Base-by-base conservation (phyloP, 2,329 filamentous ascomycete species). In the Ambrosiella xylebori region DNA sequence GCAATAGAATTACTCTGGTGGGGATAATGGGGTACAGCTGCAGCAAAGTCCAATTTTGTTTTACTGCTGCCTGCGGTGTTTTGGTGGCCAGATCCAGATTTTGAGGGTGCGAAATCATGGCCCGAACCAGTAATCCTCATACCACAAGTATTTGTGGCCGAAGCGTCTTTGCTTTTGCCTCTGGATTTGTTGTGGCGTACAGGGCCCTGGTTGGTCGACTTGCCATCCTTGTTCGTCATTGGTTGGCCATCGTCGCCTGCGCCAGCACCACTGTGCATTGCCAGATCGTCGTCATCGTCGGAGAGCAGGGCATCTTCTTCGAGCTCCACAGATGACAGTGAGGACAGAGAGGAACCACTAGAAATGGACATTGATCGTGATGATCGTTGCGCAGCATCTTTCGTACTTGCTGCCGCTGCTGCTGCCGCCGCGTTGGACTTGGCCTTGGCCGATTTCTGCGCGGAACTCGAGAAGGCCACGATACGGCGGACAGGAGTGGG, bases 311-410 rank as follows among this genome's bases (percentile, higher is more conserved):
- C 38, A 36, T 54, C 50, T 36, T 60, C 59, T 37, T 60, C 55
- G 15, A 57, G 27, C 11, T 54, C 52, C 9, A 45, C 58, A 17
- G 59, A 60, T 41, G 59, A 60, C 13, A 60, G 51, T 2, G 59
- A 60, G 5, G 59, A 60, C 19, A 60, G 59, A 19, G 59, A 60
- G 7, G 59, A 60, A 49, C 55, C 55, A n/a, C 59, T 60, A 15
- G 59, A 60, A n/a, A 57, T 13, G 13, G 59, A 60, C 17, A 57
- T 13, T 9, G 59, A 57, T 38, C 59, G 45, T 27, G 19, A 7
- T 37, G 39, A 35, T 37, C 38, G 17, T 9, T 13, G 12, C 17
- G 47, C 9, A 12, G 7, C 5, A 36, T 35, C 45, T 19, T 15
- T n/a, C 15, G 15, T 54, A 15, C n/a, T 19, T 15, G 53, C 39